Base-by-base conservation (phyloP, 2,329 filamentous ascomycete genomes). In the Lecanoromycetidae sp. region DNA sequence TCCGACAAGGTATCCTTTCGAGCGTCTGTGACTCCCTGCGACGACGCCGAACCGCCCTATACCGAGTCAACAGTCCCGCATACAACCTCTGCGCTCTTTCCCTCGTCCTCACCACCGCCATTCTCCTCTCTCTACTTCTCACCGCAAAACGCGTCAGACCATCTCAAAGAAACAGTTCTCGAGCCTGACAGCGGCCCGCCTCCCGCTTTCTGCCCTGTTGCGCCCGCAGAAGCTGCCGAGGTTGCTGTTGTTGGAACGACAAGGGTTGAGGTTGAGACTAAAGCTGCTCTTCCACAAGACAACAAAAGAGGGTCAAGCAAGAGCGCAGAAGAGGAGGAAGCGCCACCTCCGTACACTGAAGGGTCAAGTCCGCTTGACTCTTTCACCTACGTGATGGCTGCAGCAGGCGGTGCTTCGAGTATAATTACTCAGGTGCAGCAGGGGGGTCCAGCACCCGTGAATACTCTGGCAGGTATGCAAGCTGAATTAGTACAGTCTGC, bases 341-440 rank as follows among this genome's bases (percentile, higher is more conserved):
- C 90, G 50, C 91, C 91, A 52, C 91, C 91, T 49, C 90, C 91
- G 48, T 98, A 98, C 66, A 87, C 85, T 57, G 90, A 96, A 77
- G 88, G 90, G 59, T 83, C 80, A 52, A 95, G 87, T 71, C 91
- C 91, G 53, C 79, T 98, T 64, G 77, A 84, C 52, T 86, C 87
- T 49, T 98, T 98, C 62, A 82, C 84, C 58, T 98, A 93, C 77
- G 79, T 94, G 64, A 98, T 98, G 91, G 88, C 91, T 69, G 85
- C 87, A 65, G 88, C 90, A 69, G 90, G 90, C 74, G 90, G 88
- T 71, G 85, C 88, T 58, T 83, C 88, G 71, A 96, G 91, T 77
- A 94, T 98, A 63, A 94, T 98, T 70, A 98, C 91, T 68, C 91
- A 98, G 71, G 91, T 98, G 58, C 88, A 94, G 64, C 91, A 98